Base-by-base conservation (phyloP, 140 eudicot genomes). In the Stevia rebaudiana region DNA sequence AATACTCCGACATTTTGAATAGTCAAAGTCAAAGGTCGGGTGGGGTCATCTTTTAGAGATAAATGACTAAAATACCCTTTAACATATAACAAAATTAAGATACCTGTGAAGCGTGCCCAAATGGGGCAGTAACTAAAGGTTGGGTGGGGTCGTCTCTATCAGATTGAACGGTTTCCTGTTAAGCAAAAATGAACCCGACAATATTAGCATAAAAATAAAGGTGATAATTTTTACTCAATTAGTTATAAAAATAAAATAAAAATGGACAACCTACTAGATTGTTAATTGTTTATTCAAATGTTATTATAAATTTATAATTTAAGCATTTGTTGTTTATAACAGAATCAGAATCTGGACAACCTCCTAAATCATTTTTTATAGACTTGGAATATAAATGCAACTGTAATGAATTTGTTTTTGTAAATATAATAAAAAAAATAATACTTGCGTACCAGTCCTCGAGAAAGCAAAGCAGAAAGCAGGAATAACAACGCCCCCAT, bases 21-120 rank as follows among this genome's bases (percentile, higher is more conserved):
- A n/a, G n/a, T n/a, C n/a, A n/a, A n/a, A n/a, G n/a, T n/a, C n/a
- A n/a, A n/a, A n/a, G n/a, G n/a, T n/a, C n/a, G n/a, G n/a, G n/a
- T n/a, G n/a, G n/a, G n/a, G n/a, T n/a, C n/a, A n/a, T n/a, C n/a
- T n/a, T n/a, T n/a, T n/a, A n/a, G n/a, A n/a, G n/a, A n/a, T n/a
- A n/a, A n/a, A n/a, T n/a, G n/a, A n/a, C n/a, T n/a, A n/a, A n/a
- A n/a, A n/a, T n/a, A n/a, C n/a, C n/a, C n/a, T n/a, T n/a, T n/a
- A 37, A 18, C 65, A 2, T 31, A 36, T 19, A 42, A 19, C 23
- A 8, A 40, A 30, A 55, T 64, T 17, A 13, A 6, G 16, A 39
- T 77, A 87, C 95, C 95, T 87, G 95, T 37, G 95, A 87, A 24
- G 95, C 95, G 65, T 87, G 95, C 53, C 95, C 95, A 73, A 87